These are phyloP conservation scores for Fusarium subtropicale DNA, from an alignment of 2,329 filamentous ascomycete genomes.

Conservation along the genomic window DNA sequence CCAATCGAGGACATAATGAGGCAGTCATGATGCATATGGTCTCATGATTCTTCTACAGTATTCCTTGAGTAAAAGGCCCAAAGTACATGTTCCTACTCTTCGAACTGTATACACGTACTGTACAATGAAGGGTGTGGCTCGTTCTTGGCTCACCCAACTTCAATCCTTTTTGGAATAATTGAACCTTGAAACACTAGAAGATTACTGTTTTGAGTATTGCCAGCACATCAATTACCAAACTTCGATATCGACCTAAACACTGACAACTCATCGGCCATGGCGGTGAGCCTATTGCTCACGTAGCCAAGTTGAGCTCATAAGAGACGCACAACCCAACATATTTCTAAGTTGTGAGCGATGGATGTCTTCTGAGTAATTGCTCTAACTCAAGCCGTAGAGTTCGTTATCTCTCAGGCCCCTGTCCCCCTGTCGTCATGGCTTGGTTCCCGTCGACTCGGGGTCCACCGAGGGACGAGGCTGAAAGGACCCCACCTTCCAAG, in stretches of 20 bases:
- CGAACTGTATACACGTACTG: neutral
- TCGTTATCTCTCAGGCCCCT: conserved; percentile 10
- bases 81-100: neutral
- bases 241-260: neutral
- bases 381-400: neutral
- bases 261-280: conserved; percentile 34
- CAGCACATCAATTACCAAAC: conserved; percentile 27
- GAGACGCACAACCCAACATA: neutral
- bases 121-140: neutral
- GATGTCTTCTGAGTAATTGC: neutral
- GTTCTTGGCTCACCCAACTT: conserved; percentile 3
- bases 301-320: neutral
- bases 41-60: neutral
- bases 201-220: conserved; percentile 8
- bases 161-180: neutral
- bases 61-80: neutral
- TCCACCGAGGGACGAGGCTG: conserved; percentile 40
- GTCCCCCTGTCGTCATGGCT: conserved; percentile 34
- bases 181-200: neutral
- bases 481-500: conserved; percentile 32
- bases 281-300: conserved; percentile 20
- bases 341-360: neutral
- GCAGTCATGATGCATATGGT: neutral
- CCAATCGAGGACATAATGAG: neutral
- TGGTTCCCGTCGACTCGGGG: conserved; percentile 1